Base-by-base conservation (phyloP, 1,284 basidiomycete genomes). In the Trametes hirsuta region DNA sequence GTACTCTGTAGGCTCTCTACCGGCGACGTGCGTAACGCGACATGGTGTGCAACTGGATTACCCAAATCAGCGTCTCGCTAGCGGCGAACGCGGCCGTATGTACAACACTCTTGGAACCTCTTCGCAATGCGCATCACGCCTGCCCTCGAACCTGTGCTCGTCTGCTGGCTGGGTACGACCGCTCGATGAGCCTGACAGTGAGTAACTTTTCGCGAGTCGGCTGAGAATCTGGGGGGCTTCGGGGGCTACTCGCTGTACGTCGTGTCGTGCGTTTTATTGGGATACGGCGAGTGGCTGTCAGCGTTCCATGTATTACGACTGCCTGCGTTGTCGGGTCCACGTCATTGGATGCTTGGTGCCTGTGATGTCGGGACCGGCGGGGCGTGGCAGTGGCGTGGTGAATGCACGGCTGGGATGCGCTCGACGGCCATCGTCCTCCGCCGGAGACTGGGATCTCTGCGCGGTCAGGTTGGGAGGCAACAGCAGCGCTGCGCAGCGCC, bases 401-500 rank as follows among this genome's bases (percentile, higher is more conserved):
- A 22, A 34, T 30, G 22, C 39, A n/a, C 46, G 37, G 44, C 36
- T 49, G 47, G 18, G 36, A 24, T 3, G 18, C 9, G 22, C n/a
- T 8, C 10, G 48, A 42, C 56, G 49, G 56, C 2, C 18, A 25
- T 47, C 45, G 47, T 47, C 39, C 30, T 44, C 40, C 45, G 51
- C 50, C 30, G 51, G 47, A 36, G 40, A 49, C n/a, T 36, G 41
- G 48, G 40, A 22, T n/a, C 14, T 22, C 41, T 35, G 55, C 36
- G 35, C 22, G 22, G 51, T 37, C 51, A 34, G 39, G 57, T 58
- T 34, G 57, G 47, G 57, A 58, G 46, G 57, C 57, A 58, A 58
- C 57, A 30, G 8, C 30, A 8, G 30, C 30, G 30, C 30, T 30
- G 34, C 46, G 36, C 40, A 24, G 55, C 42, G 41, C 52, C n/a